A percentile compares a stretch with the other conserved stretches of the same genome.
These are phyloP conservation scores for Aegle marmelos DNA, from an alignment of 345 rosid species.

Conservation along the genomic window DNA sequence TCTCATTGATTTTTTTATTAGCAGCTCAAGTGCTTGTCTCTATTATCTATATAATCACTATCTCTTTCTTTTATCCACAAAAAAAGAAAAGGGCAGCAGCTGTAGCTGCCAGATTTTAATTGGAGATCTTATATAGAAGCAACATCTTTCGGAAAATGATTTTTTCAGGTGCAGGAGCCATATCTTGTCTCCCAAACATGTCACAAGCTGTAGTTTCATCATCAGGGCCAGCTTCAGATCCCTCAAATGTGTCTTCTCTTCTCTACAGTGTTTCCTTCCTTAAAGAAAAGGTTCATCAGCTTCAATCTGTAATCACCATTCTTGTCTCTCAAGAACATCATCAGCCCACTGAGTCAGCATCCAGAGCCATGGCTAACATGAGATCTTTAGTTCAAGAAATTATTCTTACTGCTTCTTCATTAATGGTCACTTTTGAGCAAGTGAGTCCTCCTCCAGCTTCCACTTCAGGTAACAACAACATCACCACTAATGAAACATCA, in stretches of 20 bases:
- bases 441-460: conserved; percentile 18
- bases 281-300: conserved; percentile 58
- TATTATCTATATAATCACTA: background rate
- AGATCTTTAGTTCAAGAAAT: conserved; percentile 58
- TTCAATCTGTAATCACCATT: conserved; percentile 51
- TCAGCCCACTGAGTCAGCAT: conserved; percentile 39
- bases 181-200: conserved; percentile 27
- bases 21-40: background rate
- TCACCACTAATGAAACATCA: background rate
- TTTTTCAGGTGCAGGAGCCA: background rate
- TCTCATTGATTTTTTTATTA: background rate
- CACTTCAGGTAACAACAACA: conserved; percentile 12
- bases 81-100: background rate
- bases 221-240: conserved; percentile 16
- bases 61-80: background rate
- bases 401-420: conserved; percentile 59
- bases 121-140: background rate
- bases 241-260: conserved; percentile 35
- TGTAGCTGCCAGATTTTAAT: background rate
- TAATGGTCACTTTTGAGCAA: conserved; percentile 66
- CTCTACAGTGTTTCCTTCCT: conserved; percentile 54
- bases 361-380: conserved; percentile 44
- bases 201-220: conserved; percentile 22
- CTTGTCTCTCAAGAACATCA: conserved; percentile 32
- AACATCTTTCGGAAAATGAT: conserved; percentile 27